Conservation (phyloP, 2,329 filamentous ascomycete genomes). For the Paraphaeosphaeria minitans region DNA sequence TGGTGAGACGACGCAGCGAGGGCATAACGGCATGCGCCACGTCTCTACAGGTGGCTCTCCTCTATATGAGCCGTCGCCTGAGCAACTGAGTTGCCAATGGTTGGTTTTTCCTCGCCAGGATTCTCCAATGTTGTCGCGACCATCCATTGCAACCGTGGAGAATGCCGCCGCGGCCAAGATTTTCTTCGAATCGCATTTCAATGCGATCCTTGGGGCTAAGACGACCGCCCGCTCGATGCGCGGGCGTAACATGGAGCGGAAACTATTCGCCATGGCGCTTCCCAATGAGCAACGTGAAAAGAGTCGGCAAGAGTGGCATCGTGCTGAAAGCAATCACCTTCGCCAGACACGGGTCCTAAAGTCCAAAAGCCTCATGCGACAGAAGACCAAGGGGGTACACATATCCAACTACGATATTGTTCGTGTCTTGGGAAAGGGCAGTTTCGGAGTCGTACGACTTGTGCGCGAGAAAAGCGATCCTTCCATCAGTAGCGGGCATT, state of each 20-base stretch:
- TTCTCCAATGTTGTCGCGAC: constrained; percentile 34
- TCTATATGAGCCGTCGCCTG: constrained; percentile 17
- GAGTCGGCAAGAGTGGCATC: constrained; percentile 64
- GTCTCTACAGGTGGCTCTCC: constrained; percentile 21
- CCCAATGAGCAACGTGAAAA: constrained; percentile 60
- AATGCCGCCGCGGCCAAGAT: constrained; percentile 80
- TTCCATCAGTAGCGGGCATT: constrained; percentile 16
- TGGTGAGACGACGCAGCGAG: constrained; percentile 33
- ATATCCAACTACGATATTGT: constrained; percentile 77
- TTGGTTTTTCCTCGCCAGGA: constrained; percentile 43
- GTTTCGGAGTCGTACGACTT: constrained; percentile 88
- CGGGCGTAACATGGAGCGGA: constrained; percentile 65
- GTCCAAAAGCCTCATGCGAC: constrained; percentile 59
- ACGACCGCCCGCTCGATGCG: constrained; percentile 66
- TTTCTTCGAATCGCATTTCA: constrained; percentile 83
- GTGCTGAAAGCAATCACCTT: constrained; percentile 74
- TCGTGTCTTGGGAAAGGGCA: constrained; percentile 86
- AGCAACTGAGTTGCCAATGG: constrained; percentile 29
- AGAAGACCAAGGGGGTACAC: constrained; percentile 56
- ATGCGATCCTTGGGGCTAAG: constrained; percentile 64
- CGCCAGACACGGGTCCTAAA: constrained; percentile 75
- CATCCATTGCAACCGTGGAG: constrained; percentile 70
- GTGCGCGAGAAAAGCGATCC: constrained; percentile 67
- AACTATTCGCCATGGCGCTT: constrained; percentile 64
- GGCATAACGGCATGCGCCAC: constrained; percentile 21